A percentile compares a stretch with the other conserved stretches of the same genome.
Evolutionary conservation across 208 protist genomes (phyloP).

Genomic region (Trichomonas gallinae): DNA sequence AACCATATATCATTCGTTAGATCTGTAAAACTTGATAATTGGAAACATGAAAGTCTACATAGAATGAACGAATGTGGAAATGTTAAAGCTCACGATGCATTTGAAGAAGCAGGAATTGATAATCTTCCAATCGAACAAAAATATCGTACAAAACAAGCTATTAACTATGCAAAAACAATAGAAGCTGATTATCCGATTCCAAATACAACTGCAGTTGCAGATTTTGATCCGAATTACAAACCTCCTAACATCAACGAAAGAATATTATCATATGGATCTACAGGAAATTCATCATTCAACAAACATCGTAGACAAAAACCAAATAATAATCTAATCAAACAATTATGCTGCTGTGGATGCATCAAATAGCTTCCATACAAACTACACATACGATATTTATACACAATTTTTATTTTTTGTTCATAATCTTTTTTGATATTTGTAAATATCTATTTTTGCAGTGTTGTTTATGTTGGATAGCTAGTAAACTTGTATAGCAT

Average conservation of each 20-base stretch:
- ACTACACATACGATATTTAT: too few relatives aligned
- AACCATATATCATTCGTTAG: constrained; percentile 38
- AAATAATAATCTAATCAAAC: not conserved
- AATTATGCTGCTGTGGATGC: not conserved
- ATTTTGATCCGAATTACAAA: not conserved
- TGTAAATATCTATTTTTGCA: too few relatives aligned
- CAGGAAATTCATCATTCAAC: not conserved
- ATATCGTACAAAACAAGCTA: constrained; percentile 23
- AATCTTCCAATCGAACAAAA: not conserved
- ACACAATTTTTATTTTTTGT: too few relatives aligned
- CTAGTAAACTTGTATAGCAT: too few relatives aligned
- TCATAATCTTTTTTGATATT: too few relatives aligned
- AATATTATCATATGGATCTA: not conserved
- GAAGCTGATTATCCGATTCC: not conserved
- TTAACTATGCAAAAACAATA: constrained; percentile 12
- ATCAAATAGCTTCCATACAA: not conserved
- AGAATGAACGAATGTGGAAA: constrained; percentile 27
- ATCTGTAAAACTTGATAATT: constrained; percentile 35
- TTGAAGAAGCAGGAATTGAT: constrained; percentile 17
- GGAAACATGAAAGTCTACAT: constrained; percentile 25
- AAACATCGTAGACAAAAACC: not conserved
- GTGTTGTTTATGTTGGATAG: too few relatives aligned
- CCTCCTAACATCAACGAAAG: not conserved
- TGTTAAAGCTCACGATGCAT: not conserved
- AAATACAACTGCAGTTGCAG: not conserved